Percentiles rank a stretch among this genome's conserved stretches.
phyloP scores from a whole-genome alignment of 345 rosid genomes.

The Corchorus capsularis region DNA sequence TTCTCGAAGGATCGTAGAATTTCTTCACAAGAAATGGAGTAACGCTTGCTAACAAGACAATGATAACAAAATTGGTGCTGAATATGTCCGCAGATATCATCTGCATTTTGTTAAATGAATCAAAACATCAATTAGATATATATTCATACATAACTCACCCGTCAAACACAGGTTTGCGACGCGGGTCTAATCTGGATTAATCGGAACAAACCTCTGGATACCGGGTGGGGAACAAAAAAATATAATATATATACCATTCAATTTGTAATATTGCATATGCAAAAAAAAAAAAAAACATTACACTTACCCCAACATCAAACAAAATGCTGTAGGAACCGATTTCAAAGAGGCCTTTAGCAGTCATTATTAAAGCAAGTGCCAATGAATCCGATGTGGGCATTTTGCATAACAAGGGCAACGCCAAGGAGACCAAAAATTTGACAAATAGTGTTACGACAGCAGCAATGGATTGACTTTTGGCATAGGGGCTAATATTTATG shows the following conservation, averaged over 20 bases:
- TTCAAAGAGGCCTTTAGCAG: constrained; percentile 12
- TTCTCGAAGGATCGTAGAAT: constrained; percentile 31
- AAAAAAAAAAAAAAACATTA: too few species aligned
- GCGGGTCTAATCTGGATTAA: too few species aligned
- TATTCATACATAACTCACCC: background rate
- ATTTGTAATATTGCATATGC: too few species aligned
- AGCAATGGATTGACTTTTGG: background rate
- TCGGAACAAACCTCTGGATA: too few species aligned
- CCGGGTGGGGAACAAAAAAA: too few species aligned
- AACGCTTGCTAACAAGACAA: background rate
- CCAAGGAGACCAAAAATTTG: background rate
- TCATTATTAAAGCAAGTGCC: constrained; percentile 16
- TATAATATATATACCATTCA: too few species aligned
- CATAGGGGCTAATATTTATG: rapidly evolving
- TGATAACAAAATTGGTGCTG: background rate
- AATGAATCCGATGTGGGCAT: constrained; percentile 4
- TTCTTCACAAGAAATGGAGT: constrained; percentile 17
- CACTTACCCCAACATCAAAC: background rate
- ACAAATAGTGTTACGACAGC: background rate
- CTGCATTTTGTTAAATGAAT: background rate
- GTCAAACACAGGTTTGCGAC: too few species aligned
- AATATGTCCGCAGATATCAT: background rate
- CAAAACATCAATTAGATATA: background rate
- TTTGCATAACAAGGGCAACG: background rate
- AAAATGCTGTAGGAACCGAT: constrained; percentile 2